Evolutionary conservation across 495 filamentous ascomycete species (phyloP).

Genomic region (Gamarada debralockiae): DNA sequence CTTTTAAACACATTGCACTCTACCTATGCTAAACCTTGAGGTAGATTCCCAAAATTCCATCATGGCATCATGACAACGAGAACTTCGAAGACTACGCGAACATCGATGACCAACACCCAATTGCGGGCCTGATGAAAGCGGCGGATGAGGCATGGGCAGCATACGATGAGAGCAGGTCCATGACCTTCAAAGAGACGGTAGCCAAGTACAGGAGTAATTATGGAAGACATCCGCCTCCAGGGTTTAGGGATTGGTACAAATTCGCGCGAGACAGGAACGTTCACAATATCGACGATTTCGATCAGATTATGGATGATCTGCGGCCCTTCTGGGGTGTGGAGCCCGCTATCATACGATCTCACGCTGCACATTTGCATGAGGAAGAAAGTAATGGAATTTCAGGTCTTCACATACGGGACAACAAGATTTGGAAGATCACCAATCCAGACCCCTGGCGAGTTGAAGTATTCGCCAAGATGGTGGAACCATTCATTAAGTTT

Average conservation of each 20-base stretch:
- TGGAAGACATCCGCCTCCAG: constrained; percentile 68
- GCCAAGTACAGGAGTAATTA: constrained; percentile 57
- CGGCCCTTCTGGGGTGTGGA: constrained; percentile 67
- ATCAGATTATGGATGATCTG: constrained; percentile 66
- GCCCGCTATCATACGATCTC: constrained; percentile 51
- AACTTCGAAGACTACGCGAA: constrained; percentile 16
- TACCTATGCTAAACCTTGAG: neutral
- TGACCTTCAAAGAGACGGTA: constrained; percentile 55
- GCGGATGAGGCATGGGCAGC: constrained; percentile 38
- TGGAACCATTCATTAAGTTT: constrained; percentile 55
- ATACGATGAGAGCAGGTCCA: constrained; percentile 34
- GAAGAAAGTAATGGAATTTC: constrained; percentile 20
- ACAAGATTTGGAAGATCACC: constrained; percentile 36
- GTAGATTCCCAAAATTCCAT: constrained; percentile 11
- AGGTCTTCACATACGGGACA: constrained; percentile 20
- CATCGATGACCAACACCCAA: constrained; percentile 34
- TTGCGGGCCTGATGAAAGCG: constrained; percentile 36
- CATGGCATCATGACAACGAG: constrained; percentile 17
- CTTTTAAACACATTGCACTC: neutral
- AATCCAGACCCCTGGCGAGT: constrained; percentile 53
- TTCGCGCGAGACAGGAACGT: constrained; percentile 56
- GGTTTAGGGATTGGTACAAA: constrained; percentile 64
- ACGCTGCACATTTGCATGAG: constrained; percentile 43
- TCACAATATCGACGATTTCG: constrained; percentile 66
- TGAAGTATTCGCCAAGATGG: constrained; percentile 38